These are phyloP conservation scores for Ilex aquifolium DNA, from an alignment of 257 asterid species.

Conservation along the genomic window DNA sequence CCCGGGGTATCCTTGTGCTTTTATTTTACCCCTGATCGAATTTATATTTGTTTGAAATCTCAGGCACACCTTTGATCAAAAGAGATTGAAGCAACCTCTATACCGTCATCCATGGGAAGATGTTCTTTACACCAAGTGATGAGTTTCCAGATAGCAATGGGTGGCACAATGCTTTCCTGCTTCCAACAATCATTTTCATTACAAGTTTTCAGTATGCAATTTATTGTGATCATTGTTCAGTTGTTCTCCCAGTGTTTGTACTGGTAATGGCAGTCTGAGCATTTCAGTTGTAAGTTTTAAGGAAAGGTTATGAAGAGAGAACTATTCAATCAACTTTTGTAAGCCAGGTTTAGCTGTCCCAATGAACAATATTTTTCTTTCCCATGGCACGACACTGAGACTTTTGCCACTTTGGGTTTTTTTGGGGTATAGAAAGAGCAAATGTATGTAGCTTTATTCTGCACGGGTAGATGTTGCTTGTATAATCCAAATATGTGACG, in stretches of 20 bases:
- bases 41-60: constrained; percentile 7
- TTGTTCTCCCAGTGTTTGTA: constrained; percentile 26
- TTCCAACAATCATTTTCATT: not conserved
- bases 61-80: constrained; percentile 98
- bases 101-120: constrained; percentile 99
- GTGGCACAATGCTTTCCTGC: constrained; percentile 5
- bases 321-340: constrained; percentile 13
- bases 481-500: no score
- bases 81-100: constrained; percentile 96
- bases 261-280: constrained; percentile 20
- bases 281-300: constrained; percentile 16
- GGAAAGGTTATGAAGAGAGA: constrained; percentile 8
- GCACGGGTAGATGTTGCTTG: no score
- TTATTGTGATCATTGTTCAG: constrained; percentile 22
- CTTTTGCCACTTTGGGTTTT: no score
- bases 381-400: not conserved
- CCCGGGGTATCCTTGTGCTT: not conserved
- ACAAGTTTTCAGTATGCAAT: constrained; percentile 16
- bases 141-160: constrained; percentile 5
- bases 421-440: no score
- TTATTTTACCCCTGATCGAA: not conserved
- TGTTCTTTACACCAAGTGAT: constrained; percentile 95
- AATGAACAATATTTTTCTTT: constrained; percentile 8
- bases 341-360: constrained; percentile 15
- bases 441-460: no score